Percentiles rank a stretch among this genome's conserved stretches.
These are phyloP conservation scores for Dalechampia spathulata DNA, from an alignment of 441 rosid species.

Conservation along the genomic window DNA sequence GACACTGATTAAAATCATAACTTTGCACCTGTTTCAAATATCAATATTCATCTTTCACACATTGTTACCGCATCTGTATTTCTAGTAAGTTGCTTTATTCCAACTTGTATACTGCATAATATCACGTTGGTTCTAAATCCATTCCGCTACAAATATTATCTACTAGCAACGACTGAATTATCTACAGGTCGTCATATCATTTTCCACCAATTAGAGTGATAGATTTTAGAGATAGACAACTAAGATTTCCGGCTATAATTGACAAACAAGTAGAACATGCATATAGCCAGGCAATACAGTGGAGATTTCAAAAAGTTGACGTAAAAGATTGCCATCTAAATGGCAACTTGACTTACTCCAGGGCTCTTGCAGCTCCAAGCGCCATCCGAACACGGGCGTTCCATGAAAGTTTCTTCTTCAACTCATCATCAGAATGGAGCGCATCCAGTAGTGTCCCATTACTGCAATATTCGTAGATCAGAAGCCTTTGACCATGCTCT, in stretches of 20 bases:
- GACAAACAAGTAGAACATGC: background rate
- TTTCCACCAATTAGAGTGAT: no score
- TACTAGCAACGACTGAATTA: no score
- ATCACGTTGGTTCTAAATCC: background rate
- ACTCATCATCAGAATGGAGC: constrained; percentile 76
- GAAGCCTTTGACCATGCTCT: constrained; percentile 87
- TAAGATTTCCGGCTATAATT: no score
- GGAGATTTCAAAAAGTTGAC: background rate
- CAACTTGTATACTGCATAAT: background rate
- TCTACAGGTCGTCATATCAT: no score
- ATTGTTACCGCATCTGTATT: background rate
- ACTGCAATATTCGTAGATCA: constrained; percentile 79
- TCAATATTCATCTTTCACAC: background rate
- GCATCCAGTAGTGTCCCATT: constrained; percentile 79
- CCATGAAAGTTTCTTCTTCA: constrained; percentile 64
- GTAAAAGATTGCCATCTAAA: background rate
- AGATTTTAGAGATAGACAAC: no score
- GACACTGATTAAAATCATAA: background rate
- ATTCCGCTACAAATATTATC: no score
- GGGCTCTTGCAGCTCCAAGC: constrained; percentile 92
- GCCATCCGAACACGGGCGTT: constrained; percentile 69
- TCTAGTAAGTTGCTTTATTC: background rate
- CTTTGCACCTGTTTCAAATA: background rate
- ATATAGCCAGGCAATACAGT: background rate
- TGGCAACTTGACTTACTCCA: constrained; percentile 63